Conservation (phyloP, 2,329 filamentous ascomycete species). For the Botrytis sinoallii region DNA sequence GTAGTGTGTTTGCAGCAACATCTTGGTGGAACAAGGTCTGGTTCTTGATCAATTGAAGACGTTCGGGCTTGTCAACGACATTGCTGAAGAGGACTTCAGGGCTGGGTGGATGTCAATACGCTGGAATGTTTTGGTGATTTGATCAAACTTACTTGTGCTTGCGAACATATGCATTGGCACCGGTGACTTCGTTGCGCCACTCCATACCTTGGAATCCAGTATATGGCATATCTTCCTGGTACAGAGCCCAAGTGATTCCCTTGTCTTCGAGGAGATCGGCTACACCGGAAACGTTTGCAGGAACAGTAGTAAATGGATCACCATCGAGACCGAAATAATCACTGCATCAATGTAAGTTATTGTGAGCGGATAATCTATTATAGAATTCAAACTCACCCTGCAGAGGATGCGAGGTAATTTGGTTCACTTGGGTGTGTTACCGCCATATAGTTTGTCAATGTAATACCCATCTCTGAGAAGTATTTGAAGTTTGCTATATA, state of each 20-base stretch:
- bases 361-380: not conserved
- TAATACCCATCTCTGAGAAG: constrained; percentile 60
- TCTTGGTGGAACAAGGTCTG: constrained; percentile 67
- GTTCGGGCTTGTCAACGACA: constrained; percentile 55
- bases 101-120: constrained; percentile 23
- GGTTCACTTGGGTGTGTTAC: constrained; percentile 72
- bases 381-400: constrained; percentile 43
- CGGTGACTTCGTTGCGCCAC: constrained; percentile 62
- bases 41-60: constrained; percentile 71
- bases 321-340: constrained; percentile 67
- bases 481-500: constrained; percentile 50
- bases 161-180: constrained; percentile 73
- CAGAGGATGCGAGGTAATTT: constrained; percentile 68
- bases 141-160: constrained; percentile 64
- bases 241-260: constrained; percentile 65
- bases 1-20: constrained; percentile 58
- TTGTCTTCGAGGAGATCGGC: constrained; percentile 66
- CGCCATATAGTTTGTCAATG: constrained; percentile 56
- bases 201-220: constrained; percentile 65
- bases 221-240: constrained; percentile 77
- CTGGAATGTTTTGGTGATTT: not conserved
- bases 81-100: constrained; percentile 63
- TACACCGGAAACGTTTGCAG: constrained; percentile 61
- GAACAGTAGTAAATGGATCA: constrained; percentile 59
- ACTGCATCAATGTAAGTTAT: constrained; percentile 13